Evolutionary conservation across 2,329 filamentous ascomycete genomes (phyloP), one percentile per base, ranked within the genome.

Genomic region (Beauveria bassiana): DNA sequence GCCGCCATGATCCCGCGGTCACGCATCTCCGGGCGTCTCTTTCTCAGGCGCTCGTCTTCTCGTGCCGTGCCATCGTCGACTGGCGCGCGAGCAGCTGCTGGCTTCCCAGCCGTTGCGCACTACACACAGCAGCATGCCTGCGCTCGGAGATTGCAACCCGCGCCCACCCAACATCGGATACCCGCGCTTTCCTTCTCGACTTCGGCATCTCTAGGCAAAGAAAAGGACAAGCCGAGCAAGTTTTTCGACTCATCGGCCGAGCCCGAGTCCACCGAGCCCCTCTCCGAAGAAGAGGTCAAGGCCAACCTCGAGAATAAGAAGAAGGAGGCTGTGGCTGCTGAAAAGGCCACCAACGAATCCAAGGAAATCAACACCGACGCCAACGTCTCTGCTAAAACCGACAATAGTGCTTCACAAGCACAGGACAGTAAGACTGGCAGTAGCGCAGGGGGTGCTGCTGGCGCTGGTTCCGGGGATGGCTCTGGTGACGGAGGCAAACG

Each of bases 401-500:
- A 77, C 52, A 74, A 69, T 65, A 74, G 62, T 57, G 68, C 47
- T 50, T 52, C 47, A 43, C 66, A 75, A 62, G 64, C 68, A 3
- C 72, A 69, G 72, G 85, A 89, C 69, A 81, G 79, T 57, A 86
- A 84, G 68, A 79, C 78, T 45, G 64, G 67, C 52, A 65, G 66
- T 26, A 65, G 67, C 46, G 66, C 69, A 8, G 74, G 71, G 18
- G 84, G 84, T 68, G 79, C 86, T 53, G 82, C 86, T 53, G 76
- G 78, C 66, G 79, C 73, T 63, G 78, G 81, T 8, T 78, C 79
- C 22, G 57, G 61, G 24, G 70, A 66, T 3, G 72, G 72, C 26
- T 70, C 73, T 47, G 77, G 81, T 45, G 86, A 87, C 67, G 83
- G 87, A 26, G 85, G 88, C 55, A 88, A 85, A 74, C 89, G 86